phyloP scores from a whole-genome alignment of 352 stramenopile genomes.

The Thalassiosira livingstoniorum region DNA sequence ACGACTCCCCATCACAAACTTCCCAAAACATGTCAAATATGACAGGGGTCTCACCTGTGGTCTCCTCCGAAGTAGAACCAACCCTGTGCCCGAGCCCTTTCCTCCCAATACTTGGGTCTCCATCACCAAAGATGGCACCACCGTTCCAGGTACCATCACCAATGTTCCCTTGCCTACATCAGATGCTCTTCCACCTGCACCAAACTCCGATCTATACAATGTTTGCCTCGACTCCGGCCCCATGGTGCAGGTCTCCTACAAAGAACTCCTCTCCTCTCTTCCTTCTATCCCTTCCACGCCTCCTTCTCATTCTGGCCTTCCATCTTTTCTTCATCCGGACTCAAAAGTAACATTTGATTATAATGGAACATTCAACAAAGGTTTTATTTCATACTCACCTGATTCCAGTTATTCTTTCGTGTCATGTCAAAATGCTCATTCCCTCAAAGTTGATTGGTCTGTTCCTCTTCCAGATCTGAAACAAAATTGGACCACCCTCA shows the following conservation, averaged over 20 bases:
- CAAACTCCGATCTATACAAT: background rate
- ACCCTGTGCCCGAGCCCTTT: constrained; percentile 28
- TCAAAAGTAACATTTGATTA: constrained; percentile 18
- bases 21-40: constrained; percentile 14
- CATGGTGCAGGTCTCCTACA: background rate
- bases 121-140: background rate
- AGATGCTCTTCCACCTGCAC: background rate
- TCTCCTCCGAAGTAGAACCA: constrained; percentile 13
- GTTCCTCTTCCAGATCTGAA: constrained; percentile 21
- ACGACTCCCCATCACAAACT: constrained; percentile 1
- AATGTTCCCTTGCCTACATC: background rate
- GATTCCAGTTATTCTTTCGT: constrained; percentile 12
- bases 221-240: background rate
- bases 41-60: constrained; percentile 22
- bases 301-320: background rate
- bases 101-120: constrained; percentile 9
- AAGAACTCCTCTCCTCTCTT: background rate
- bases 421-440: background rate
- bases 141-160: background rate
- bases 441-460: constrained; percentile 10
- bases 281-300: background rate
- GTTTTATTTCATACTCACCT: background rate
- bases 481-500: constrained; percentile 6
- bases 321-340: background rate
- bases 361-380: constrained; percentile 22